These are phyloP conservation scores for Thermochaetoides dissita DNA, from an alignment of 2,329 filamentous ascomycete species.

Conservation along the genomic window DNA sequence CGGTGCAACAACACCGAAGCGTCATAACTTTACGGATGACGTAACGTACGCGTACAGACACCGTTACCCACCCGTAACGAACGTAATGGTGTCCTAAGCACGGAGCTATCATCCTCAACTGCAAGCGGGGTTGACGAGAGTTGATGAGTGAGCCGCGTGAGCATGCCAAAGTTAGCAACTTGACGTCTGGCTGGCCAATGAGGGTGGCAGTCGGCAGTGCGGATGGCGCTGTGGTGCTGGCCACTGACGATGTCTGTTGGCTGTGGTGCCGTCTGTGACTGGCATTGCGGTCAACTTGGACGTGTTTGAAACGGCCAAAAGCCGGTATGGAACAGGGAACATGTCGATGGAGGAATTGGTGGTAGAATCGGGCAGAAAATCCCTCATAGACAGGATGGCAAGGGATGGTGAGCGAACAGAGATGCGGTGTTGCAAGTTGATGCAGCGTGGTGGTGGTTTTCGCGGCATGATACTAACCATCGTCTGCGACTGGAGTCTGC, in stretches of 20 bases:
- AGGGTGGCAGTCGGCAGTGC: too few relatives aligned
- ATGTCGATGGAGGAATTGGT: background rate
- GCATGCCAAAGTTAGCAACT: too few relatives aligned
- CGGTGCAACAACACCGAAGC: too few relatives aligned
- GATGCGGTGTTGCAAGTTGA: background rate
- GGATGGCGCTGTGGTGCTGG: background rate
- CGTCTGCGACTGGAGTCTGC: conserved; percentile 1
- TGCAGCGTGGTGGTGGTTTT: conserved; percentile 1
- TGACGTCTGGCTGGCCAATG: too few relatives aligned
- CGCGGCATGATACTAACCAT: conserved; percentile 9
- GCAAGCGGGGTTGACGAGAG: too few relatives aligned
- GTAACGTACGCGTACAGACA: too few relatives aligned
- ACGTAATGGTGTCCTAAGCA: too few relatives aligned
- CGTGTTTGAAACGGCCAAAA: background rate
- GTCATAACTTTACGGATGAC: too few relatives aligned
- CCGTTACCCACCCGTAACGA: too few relatives aligned
- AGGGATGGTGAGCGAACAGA: background rate
- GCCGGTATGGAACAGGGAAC: background rate
- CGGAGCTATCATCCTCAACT: too few relatives aligned
- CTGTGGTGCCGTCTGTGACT: background rate
- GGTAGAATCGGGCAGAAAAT: conserved; percentile 6
- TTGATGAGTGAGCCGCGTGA: too few relatives aligned
- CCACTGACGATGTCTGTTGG: conserved; percentile 1
- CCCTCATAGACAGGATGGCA: conserved; percentile 7
- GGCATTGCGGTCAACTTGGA: background rate